A percentile compares a stretch with the other conserved stretches of the same genome.
Evolutionary conservation across 1,284 basidiomycete genomes (phyloP).

Genomic region (Porodaedalea pini): DNA sequence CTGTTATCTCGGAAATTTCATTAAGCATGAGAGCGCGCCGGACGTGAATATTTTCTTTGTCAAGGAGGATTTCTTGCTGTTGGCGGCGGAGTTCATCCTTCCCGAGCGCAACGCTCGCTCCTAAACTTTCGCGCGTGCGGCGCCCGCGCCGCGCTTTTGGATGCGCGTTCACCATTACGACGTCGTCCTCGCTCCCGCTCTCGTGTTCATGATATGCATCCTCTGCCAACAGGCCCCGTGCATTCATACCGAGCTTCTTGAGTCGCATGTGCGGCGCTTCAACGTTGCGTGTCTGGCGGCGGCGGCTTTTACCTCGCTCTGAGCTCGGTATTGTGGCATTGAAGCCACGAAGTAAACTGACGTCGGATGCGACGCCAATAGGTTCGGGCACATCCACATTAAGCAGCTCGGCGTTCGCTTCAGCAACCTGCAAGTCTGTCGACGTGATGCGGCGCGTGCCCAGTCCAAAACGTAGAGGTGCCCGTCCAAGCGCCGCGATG

Average conservation of each 20-base stretch:
- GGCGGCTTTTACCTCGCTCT: conserved; percentile 68
- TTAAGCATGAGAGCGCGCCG: conserved; percentile 75
- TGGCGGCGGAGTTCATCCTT: conserved; percentile 81
- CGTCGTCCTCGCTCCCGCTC: conserved; percentile 63
- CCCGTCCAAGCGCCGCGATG: conserved; percentile 70
- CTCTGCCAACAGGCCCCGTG: conserved; percentile 69
- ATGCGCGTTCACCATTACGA: conserved; percentile 43
- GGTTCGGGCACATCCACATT: conserved; percentile 66
- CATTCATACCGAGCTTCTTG: conserved; percentile 73
- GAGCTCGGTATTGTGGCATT: conserved; percentile 89
- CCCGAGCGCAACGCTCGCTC: conserved; percentile 67
- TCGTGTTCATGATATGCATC: conserved; percentile 52
- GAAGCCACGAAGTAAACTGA: conserved; percentile 82
- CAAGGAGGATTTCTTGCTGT: conserved; percentile 77
- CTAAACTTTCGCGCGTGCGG: conserved; percentile 63
- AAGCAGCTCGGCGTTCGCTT: conserved; percentile 78
- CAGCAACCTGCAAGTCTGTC: conserved; percentile 78
- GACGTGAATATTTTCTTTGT: conserved; percentile 88
- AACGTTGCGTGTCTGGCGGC: conserved; percentile 77
- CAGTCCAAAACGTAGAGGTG: conserved; percentile 64
- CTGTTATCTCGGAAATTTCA: conserved; percentile 84
- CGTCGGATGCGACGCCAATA: conserved; percentile 57
- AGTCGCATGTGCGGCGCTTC: conserved; percentile 75
- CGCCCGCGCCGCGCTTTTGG: conserved; percentile 51
- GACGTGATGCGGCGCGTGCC: conserved; percentile 69